Evolutionary conservation across 1,284 basidiomycete genomes (phyloP).

Genomic region (Hymenochaete sp.): DNA sequence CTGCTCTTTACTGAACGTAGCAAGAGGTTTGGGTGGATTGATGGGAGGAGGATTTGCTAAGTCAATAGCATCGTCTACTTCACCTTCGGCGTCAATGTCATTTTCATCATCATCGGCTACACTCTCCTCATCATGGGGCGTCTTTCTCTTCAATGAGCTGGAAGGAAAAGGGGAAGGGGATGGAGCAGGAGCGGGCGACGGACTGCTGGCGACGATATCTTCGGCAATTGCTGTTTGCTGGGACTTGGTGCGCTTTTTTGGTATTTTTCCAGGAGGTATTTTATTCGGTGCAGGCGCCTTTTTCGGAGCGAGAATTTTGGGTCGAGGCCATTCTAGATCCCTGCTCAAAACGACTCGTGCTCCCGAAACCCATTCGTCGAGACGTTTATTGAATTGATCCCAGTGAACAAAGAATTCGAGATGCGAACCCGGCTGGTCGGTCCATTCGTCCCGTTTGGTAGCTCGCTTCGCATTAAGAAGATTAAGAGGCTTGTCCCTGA

Average conservation of each 20-base stretch:
- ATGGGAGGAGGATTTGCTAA: slow-evolving; percentile 29
- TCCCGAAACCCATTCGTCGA: slow-evolving; percentile 97
- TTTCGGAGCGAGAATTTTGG: slow-evolving; percentile 59
- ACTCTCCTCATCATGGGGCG: slow-evolving; percentile 48
- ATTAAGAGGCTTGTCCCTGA: slow-evolving; percentile 74
- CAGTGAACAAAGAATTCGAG: slow-evolving; percentile 96
- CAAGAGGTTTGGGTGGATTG: slow-evolving; percentile 38
- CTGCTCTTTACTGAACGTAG: slow-evolving; percentile 86
- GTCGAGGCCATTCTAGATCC: slow-evolving; percentile 96
- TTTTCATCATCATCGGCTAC: slow-evolving; percentile 56
- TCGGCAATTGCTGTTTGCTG: slow-evolving; percentile 34
- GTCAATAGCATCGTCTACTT: slow-evolving; percentile 38
- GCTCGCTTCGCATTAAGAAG: slow-evolving; percentile 44
- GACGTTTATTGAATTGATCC: slow-evolving; percentile 96
- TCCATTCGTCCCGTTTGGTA: slow-evolving; percentile 36
- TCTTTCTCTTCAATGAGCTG: slow-evolving; percentile 54
- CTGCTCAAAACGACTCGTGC: slow-evolving; percentile 76
- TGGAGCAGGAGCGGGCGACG: slow-evolving; percentile 18
- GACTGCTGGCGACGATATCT: slow-evolving; percentile 36
- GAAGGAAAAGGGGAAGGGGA: slow-evolving; percentile 34
- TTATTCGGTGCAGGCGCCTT: slow-evolving; percentile 31
- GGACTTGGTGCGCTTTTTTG: slow-evolving; percentile 26
- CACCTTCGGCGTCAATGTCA: slow-evolving; percentile 47
- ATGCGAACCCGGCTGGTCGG: slow-evolving; percentile 60
- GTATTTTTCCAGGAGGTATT: slow-evolving; percentile 20